Percentiles rank a stretch among this genome's conserved stretches.
These are phyloP conservation scores for Candida tammaniensis DNA, from an alignment of 805 yeast species.

Conservation along the genomic window DNA sequence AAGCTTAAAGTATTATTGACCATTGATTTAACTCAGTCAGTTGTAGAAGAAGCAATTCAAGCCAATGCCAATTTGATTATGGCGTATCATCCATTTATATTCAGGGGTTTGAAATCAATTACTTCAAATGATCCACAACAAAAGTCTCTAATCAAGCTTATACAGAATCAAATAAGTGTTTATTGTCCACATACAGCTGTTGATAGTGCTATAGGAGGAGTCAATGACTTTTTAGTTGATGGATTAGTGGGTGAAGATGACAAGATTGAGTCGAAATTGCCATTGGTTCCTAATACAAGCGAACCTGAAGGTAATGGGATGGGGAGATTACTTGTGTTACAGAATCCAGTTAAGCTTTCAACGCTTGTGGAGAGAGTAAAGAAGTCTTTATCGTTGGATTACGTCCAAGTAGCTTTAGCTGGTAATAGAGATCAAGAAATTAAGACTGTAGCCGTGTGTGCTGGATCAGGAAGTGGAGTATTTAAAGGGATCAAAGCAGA, in stretches of 20 bases:
- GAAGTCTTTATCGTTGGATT: conserved; percentile 43
- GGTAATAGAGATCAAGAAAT: conserved; percentile 31
- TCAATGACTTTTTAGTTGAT: conserved; percentile 84
- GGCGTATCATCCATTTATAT: conserved; percentile 93
- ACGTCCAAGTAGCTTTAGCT: conserved; percentile 60
- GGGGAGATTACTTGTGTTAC: conserved; percentile 67
- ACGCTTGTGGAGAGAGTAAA: conserved; percentile 54
- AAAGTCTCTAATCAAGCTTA: conserved; percentile 64
- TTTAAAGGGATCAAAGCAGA: conserved; percentile 64
- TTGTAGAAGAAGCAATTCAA: conserved; percentile 79
- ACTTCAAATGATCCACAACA: conserved; percentile 74
- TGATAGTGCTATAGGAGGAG: conserved; percentile 91
- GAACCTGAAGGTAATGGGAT: conserved; percentile 62
- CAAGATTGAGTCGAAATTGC: conserved; percentile 20
- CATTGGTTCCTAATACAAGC: conserved; percentile 44
- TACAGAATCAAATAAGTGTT: conserved; percentile 78
- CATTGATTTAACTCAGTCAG: conserved; percentile 79
- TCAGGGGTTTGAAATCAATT: conserved; percentile 78
- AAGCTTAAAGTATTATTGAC: conserved; percentile 54
- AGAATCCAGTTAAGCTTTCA: conserved; percentile 38
- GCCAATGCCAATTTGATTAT: conserved; percentile 55
- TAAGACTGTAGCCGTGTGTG: conserved; percentile 76
- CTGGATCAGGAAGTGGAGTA: conserved; percentile 89
- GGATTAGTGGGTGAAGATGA: conserved; percentile 42
- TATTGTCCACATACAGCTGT: conserved; percentile 96